Base-by-base conservation (phyloP, 768 basidiomycete genomes). In the Gymnopilus junonius region DNA sequence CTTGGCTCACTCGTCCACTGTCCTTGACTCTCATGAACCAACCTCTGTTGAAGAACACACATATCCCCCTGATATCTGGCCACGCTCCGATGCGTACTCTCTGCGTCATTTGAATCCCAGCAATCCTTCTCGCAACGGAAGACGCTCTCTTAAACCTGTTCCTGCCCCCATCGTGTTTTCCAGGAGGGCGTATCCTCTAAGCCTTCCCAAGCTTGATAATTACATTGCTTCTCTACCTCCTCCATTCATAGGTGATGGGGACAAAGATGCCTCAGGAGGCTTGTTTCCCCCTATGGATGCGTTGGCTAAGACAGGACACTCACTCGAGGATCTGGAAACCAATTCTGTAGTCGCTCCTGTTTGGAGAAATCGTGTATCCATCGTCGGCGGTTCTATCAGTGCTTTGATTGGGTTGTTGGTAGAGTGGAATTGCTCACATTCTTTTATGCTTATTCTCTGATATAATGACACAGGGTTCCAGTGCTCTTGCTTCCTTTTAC, bases 251-350 rank as follows among this genome's bases (percentile, higher is more conserved):
- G 67, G 66, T 15, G 71, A 72, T 58, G 64, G 58, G 2, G 68
- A 62, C 25, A 67, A 71, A 45, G 50, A 58, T 2, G 59, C 50
- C 37, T 55, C 62, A 8, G 66, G 71, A 35, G 55, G 42, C 12
- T 87, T 87, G 83, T 91, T 92, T 66, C 81, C 82, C 55, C 90
- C 90, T 5, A 79, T 91, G 81, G 83, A 89, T 43, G 77, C 75
- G 27, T 75, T 92, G 35, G 79, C 76, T 5, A 79, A 78, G 27
- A 73, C 81, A 1, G 82, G 82, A 8, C 78, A 74, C 63, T 81
- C 82, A 3, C 70, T 91, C 12, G 86, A 85, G 21, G 87, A 89
- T 64, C 70, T 92, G 59, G 87, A 90, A 72, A 73, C 75, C 50
- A 91, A 91, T 65, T 72, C 78, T 7, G 76, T 67, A 23, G 68